Evolutionary conservation across 106 monocot genomes (phyloP), one percentile per base, ranked within the genome.

Genomic region (Apostasia shenzhenica): DNA sequence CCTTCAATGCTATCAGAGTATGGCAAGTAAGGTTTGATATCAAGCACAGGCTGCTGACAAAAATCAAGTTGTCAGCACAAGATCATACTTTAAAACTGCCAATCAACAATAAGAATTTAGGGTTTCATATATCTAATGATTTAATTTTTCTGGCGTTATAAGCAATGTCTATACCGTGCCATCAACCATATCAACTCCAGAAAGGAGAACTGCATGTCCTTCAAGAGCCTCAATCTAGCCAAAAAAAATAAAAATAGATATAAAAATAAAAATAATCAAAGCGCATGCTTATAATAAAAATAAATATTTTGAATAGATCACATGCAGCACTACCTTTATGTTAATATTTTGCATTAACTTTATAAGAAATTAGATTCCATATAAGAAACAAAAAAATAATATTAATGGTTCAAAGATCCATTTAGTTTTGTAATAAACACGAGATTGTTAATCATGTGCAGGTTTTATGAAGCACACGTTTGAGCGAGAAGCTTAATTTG

Each of bases 151-250:
- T 38, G 9, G 10, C 55, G n/a, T 46, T 8, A 69, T 40, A 72
- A 2, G 14, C 41, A 61, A 45, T 54, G n/a, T 40, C 46, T 46
- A 47, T 75, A 91, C 95, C 79, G 97, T 92, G 73, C 92, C 97
- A 85, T 97, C 92, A 69, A 97, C 92, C 55, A 97, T 81, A 85
- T 97, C 97, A 59, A 97, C 86, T 41, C 97, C 97, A 53, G 97
- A 92, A 76, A 97, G 89, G 53, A 85, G 69, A 82, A 97, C 42
- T 58, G 74, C 56, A 75, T 77, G 68, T 46, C 85, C 89, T 79
- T 92, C 79, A 7, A 92, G 57, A 59, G 83, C 85, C 65, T 95
- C 94, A 48, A 94, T 81, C 94, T 94, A 55, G 59, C 78, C 61
- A 80, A 51, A 3, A 55, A 8, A 37, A 1, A 2, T 1, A 59